Conservation (phyloP, 306 rosid species). For the Dalbergia cultrata region DNA sequence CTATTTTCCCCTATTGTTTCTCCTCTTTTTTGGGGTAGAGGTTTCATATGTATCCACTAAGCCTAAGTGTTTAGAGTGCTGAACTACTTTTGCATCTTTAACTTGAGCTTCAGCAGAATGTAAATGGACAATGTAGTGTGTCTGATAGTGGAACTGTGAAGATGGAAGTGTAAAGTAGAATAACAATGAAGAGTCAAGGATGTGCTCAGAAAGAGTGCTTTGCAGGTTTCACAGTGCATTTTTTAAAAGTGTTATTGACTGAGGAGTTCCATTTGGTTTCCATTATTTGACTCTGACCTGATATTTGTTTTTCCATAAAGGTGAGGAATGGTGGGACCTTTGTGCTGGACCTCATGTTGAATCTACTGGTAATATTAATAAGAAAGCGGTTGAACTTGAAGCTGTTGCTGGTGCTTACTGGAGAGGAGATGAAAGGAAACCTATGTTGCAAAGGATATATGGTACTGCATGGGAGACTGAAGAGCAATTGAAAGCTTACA, state of each 20-base stretch:
- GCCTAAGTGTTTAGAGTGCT: constrained; percentile 38
- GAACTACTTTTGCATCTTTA: constrained; percentile 47
- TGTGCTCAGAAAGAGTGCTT: constrained; percentile 44
- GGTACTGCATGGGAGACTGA: constrained; percentile 99
- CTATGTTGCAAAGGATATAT: constrained; percentile 93
- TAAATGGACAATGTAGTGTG: constrained; percentile 48
- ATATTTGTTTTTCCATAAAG: constrained; percentile 52
- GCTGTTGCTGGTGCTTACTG: constrained; percentile 99
- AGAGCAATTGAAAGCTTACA: constrained; percentile 86
- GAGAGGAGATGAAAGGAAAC: constrained; percentile 97
- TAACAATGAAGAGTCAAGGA: constrained; percentile 43
- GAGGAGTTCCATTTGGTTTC: constrained; percentile 34
- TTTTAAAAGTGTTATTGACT: constrained; percentile 37
- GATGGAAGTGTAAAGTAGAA: constrained; percentile 52
- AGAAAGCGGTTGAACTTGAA: constrained; percentile 93
- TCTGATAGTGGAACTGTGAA: constrained; percentile 48
- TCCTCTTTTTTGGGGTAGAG: not conserved
- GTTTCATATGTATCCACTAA: constrained; percentile 4
- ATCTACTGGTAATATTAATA: constrained; percentile 88
- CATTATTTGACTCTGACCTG: constrained; percentile 22
- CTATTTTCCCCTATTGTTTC: not conserved
- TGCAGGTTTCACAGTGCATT: constrained; percentile 44
- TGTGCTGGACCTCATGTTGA: constrained; percentile 99
- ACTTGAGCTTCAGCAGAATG: constrained; percentile 49
- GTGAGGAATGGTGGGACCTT: constrained; percentile 98